Evolutionary conservation across 768 basidiomycete genomes (phyloP), one percentile per base, ranked within the genome.

Genomic region (Hydnomerulius pinastri): DNA sequence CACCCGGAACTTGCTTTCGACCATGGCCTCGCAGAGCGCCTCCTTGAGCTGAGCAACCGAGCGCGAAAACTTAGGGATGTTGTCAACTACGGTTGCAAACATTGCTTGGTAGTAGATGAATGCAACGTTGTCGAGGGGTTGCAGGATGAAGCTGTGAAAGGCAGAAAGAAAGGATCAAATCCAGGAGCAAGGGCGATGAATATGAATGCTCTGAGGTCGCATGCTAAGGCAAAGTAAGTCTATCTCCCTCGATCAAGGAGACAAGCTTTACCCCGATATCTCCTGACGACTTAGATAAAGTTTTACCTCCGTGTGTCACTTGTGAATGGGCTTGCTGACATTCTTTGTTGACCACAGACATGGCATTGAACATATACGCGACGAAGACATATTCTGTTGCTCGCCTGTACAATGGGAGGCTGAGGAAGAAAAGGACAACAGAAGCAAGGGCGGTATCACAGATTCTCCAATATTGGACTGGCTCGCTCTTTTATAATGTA

Each of bases 131-230:
- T 36, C 6, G 17, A n/a, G 29, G 24, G 4, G 33, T 27, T 38
- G 24, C 45, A 18, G 40, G 50, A 32, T 48, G 12, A 51, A 52
- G 23, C 35, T 29, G 20, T 20, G 18, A 29, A 45, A 43, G 28
- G 47, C 44, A 25, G 18, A 23, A 32, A 45, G 39, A 36, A 56
- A 39, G 37, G 42, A 20, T 28, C 49, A 43, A 25, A 28, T 38
- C 27, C 30, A 51, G 27, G 21, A 12, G 28, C 10, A 11, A 69
- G 68, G 42, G 51, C 66, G 47, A 77, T 81, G 63, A 63, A 55
- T 3, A 83, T 85, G 56, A 67, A 86, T 52, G 86, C 80, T 3
- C 56, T 88, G 44, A 69, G 79, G 33, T 86, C 83, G 20, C 87
- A 89, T 54, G 57, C 80, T 50, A 84, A 83, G 58, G 74, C 68